A percentile compares a stretch with the other conserved stretches of the same genome.
Evolutionary conservation across 495 filamentous ascomycete species (phyloP).

Genomic region (Pseudomonodictys pantanalensis): DNA sequence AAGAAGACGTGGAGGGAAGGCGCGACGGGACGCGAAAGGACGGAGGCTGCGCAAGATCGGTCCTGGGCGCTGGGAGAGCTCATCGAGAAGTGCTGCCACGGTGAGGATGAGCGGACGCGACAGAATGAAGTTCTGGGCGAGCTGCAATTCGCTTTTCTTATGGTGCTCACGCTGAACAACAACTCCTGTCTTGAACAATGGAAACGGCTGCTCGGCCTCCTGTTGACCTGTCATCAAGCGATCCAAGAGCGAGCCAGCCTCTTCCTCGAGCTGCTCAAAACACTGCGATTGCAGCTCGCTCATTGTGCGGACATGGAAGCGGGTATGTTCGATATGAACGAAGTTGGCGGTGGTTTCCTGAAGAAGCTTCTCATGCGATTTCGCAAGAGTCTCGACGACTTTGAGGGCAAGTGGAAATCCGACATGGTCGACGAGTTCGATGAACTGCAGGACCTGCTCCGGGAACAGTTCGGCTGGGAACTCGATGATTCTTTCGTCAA

Average conservation of each 20-base stretch:
- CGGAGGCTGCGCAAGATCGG: conserved; percentile 66
- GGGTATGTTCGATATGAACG: conserved; percentile 54
- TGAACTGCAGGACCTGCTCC: conserved; percentile 56
- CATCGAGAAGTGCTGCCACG: conserved; percentile 40
- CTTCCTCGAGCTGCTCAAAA: conserved; percentile 58
- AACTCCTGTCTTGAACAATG: conserved; percentile 85
- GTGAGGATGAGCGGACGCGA: conserved; percentile 2
- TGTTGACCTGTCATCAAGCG: conserved; percentile 66
- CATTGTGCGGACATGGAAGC: conserved; percentile 68
- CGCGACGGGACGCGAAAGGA: conserved; percentile 68
- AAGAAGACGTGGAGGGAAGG: conserved; percentile 64
- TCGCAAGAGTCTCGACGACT: conserved; percentile 39
- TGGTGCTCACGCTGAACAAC: conserved; percentile 77
- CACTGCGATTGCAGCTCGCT: conserved; percentile 66
- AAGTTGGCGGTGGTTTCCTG: conserved; percentile 55
- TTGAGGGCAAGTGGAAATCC: conserved; percentile 29
- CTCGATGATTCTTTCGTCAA: conserved; percentile 56
- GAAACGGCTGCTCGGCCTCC: conserved; percentile 68
- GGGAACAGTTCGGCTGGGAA: conserved; percentile 62
- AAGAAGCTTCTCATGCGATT: conserved; percentile 55
- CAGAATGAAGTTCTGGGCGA: conserved; percentile 69
- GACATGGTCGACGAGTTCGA: conserved; percentile 53
- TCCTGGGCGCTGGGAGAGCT: conserved; percentile 65
- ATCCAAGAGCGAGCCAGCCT: conserved; percentile 55
- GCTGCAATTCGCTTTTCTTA: conserved; percentile 79